phyloP scores from a whole-genome alignment of 495 filamentous ascomycete species.

The Aspergillus homomorphus region DNA sequence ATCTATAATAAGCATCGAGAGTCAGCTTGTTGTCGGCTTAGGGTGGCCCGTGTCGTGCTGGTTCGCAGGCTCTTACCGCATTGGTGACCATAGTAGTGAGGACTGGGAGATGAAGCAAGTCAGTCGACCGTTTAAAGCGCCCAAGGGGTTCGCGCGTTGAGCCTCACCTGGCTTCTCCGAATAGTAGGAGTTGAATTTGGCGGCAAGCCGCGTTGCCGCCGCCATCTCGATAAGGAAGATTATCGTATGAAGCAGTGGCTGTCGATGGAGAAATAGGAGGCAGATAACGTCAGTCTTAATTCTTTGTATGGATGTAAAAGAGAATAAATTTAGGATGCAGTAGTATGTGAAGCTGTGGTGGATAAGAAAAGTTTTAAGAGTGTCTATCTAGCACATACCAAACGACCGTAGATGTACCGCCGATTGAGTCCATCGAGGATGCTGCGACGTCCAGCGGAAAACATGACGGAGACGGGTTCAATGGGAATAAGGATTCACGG shows the following conservation, averaged over 20 bases:
- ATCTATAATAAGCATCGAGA: conserved; percentile 43
- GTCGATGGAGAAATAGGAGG: conserved; percentile 8
- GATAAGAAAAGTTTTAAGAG: conserved; percentile 5
- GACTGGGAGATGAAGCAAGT: conserved; percentile 46
- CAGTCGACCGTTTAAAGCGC: conserved; percentile 1
- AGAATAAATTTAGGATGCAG: not conserved
- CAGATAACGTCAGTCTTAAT: conserved; percentile 7
- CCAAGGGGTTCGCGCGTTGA: conserved; percentile 2
- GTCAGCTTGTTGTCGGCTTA: conserved; percentile 14
- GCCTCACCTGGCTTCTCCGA: conserved; percentile 71
- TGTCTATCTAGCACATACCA: conserved; percentile 55
- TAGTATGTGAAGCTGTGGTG: not conserved
- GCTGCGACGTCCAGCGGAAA: conserved; percentile 51
- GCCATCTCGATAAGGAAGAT: conserved; percentile 87
- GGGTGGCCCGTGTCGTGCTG: not conserved
- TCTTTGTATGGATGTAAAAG: conserved; percentile 2
- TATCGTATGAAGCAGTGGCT: conserved; percentile 86
- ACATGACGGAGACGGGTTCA: conserved; percentile 32
- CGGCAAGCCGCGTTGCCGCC: conserved; percentile 71
- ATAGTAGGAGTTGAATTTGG: conserved; percentile 93
- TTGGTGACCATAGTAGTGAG: conserved; percentile 99
- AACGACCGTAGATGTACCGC: conserved; percentile 74
- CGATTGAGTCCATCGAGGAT: conserved; percentile 67
- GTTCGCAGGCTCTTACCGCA: conserved; percentile 55
- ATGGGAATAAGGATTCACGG: not conserved